Percentiles rank a stretch among this genome's conserved stretches.
Evolutionary conservation across 2,329 filamentous ascomycete species (phyloP).

Genomic region (Cyphellophora europaea): DNA sequence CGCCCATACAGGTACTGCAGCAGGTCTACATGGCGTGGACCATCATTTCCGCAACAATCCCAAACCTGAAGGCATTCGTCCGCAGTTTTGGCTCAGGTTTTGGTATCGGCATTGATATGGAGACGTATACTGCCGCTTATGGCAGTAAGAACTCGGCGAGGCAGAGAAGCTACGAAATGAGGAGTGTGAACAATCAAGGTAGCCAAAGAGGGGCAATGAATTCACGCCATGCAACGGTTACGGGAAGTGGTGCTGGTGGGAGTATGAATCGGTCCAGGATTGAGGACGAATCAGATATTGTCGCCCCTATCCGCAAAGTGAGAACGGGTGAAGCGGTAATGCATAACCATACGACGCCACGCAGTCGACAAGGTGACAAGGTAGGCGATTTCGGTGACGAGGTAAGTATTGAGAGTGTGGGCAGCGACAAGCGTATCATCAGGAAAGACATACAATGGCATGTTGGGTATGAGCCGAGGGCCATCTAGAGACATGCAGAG

Average conservation of each 20-base stretch:
- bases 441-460: slow-evolving; percentile 16
- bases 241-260: too few species aligned
- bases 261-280: too few species aligned
- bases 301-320: too few species aligned
- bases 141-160: neutral
- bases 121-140: neutral
- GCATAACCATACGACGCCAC: too few species aligned
- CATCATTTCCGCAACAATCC: slow-evolving; percentile 31
- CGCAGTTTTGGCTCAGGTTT: slow-evolving; percentile 33
- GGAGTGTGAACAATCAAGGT: too few species aligned
- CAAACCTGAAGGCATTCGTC: slow-evolving; percentile 32
- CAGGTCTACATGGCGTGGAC: slow-evolving; percentile 31
- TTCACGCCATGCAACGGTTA: too few species aligned
- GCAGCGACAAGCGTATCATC: slow-evolving; percentile 16
- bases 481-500: neutral
- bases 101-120: slow-evolving; percentile 9
- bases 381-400: slow-evolving; percentile 5
- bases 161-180: slow-evolving; percentile 1
- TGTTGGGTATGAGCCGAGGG: slow-evolving; percentile 11
- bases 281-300: too few species aligned
- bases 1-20: slow-evolving; percentile 25
- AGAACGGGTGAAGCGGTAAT: too few species aligned
- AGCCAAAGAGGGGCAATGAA: too few species aligned
- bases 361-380: slow-evolving; percentile 2
- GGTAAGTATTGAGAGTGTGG: slow-evolving; percentile 14